A percentile compares a stretch with the other conserved stretches of the same genome.
phyloP scores from a whole-genome alignment of 371 early-diverging fungal genomes.

The Mucor ambiguus region DNA sequence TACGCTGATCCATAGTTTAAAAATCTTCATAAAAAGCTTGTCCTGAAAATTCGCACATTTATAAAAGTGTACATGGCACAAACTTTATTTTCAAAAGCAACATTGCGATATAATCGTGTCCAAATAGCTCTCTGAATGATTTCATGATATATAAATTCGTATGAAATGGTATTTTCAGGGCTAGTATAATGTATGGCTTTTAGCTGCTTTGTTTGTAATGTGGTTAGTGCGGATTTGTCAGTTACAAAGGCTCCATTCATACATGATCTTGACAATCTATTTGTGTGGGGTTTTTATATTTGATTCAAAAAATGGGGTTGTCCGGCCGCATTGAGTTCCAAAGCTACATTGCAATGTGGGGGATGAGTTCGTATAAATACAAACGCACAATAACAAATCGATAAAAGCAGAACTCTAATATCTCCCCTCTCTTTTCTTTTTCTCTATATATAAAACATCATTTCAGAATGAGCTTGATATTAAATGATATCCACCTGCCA shows the following conservation, averaged over 20 bases:
- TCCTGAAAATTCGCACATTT: not conserved
- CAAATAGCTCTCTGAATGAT: not conserved
- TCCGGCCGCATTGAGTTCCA: not conserved
- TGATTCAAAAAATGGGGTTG: slow-evolving; percentile 5
- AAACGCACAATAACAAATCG: not conserved
- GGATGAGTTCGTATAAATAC: not conserved
- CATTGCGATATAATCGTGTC: not conserved
- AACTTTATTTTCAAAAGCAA: not conserved
- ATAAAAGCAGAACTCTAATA: not conserved
- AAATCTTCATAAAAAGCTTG: not conserved
- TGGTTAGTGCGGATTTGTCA: not conserved
- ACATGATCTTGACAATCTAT: not conserved
- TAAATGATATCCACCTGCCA: slow-evolving; percentile 27
- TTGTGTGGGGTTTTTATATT: not conserved
- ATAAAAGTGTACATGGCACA: not conserved
- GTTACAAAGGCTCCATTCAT: not conserved
- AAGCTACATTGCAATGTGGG: slow-evolving; percentile 1
- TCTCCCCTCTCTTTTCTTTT: slow-evolving; percentile 1
- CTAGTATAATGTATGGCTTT: not conserved
- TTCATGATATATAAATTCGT: not conserved
- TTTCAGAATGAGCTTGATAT: slow-evolving; percentile 4
- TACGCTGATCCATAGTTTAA: not conserved
- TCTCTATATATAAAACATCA: not conserved
- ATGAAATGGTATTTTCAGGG: not conserved
- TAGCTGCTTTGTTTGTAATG: not conserved